Conservation (phyloP, 768 basidiomycete species). For the Trichaptum fuscoviolaceum region DNA sequence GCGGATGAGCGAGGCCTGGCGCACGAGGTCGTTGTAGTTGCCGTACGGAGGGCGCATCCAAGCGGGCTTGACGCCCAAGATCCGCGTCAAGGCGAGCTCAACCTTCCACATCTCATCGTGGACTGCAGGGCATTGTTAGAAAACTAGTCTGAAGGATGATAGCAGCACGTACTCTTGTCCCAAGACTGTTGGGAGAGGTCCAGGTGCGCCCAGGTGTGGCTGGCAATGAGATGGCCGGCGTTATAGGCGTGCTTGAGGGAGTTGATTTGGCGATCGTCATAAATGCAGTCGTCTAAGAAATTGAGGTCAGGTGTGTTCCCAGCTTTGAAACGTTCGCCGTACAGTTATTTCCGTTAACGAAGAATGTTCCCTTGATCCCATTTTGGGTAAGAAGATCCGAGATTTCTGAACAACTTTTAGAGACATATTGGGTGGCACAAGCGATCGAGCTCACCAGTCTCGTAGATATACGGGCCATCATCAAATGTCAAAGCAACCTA, state of each 20-base stretch:
- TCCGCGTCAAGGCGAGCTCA: constrained; percentile 10
- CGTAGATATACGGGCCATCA: constrained; percentile 20
- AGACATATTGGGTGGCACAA: not conserved
- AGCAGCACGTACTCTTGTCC: constrained; percentile 7
- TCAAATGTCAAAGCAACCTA: constrained; percentile 21
- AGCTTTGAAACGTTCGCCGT: not conserved
- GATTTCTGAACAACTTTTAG: constrained; percentile 5
- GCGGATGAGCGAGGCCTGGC: constrained; percentile 10
- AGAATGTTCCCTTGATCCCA: constrained; percentile 16
- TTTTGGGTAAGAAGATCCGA: constrained; percentile 10
- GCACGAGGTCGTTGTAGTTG: constrained; percentile 17
- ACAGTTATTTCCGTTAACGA: constrained; percentile 14
- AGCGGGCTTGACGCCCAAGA: constrained; percentile 14
- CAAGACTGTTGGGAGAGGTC: constrained; percentile 9
- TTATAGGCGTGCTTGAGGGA: constrained; percentile 7
- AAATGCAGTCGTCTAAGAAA: constrained; percentile 9
- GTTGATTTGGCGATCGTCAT: constrained; percentile 6
- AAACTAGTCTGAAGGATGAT: not conserved
- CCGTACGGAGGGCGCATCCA: constrained; percentile 18
- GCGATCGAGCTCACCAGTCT: constrained; percentile 7
- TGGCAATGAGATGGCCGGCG: constrained; percentile 15
- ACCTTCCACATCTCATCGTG: constrained; percentile 10
- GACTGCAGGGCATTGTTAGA: not conserved
- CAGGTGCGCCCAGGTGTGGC: constrained; percentile 16
- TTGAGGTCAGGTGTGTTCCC: not conserved